Conservation (phyloP, 2,329 filamentous ascomycete species). For the Arthrobotrys megalospora region DNA sequence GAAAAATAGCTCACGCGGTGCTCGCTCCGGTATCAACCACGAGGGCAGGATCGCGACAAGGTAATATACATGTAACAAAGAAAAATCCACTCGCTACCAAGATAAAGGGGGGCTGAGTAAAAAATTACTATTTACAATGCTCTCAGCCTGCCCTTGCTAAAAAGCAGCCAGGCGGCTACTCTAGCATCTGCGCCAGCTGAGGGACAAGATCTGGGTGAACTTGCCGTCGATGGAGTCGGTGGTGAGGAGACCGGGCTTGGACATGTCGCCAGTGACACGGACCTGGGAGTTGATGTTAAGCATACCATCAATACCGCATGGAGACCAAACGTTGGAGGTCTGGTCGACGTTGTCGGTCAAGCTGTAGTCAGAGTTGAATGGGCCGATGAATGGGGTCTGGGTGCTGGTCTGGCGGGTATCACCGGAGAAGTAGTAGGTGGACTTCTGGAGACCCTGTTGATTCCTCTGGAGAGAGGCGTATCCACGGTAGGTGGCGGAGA, state of each 20-base stretch:
- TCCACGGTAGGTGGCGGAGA: constrained; percentile 72
- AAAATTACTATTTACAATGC: constrained; percentile 24
- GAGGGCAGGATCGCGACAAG: constrained; percentile 3
- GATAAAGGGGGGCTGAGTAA: constrained; percentile 1
- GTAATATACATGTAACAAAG: constrained; percentile 30
- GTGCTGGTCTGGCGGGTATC: constrained; percentile 66
- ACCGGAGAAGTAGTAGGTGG: constrained; percentile 73
- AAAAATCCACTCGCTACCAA: constrained; percentile 26
- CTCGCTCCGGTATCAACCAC: not conserved
- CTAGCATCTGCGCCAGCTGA: constrained; percentile 68
- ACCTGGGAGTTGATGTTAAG: constrained; percentile 73
- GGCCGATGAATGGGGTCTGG: constrained; percentile 68
- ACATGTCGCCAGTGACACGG: constrained; percentile 67
- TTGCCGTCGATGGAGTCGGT: constrained; percentile 71
- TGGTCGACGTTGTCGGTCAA: constrained; percentile 70
- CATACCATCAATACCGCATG: constrained; percentile 70
- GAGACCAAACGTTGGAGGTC: constrained; percentile 71
- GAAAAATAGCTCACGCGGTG: constrained; percentile 2
- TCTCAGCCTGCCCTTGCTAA: constrained; percentile 6
- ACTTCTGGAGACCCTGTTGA: constrained; percentile 70
- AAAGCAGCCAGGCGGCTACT: constrained; percentile 34
- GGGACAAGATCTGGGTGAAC: constrained; percentile 68
- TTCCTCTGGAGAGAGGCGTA: constrained; percentile 70
- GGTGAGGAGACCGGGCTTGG: constrained; percentile 68
- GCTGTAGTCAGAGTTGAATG: constrained; percentile 68